phyloP scores from a whole-genome alignment of 2,329 filamentous ascomycete genomes.

The Ascochyta pisi region DNA sequence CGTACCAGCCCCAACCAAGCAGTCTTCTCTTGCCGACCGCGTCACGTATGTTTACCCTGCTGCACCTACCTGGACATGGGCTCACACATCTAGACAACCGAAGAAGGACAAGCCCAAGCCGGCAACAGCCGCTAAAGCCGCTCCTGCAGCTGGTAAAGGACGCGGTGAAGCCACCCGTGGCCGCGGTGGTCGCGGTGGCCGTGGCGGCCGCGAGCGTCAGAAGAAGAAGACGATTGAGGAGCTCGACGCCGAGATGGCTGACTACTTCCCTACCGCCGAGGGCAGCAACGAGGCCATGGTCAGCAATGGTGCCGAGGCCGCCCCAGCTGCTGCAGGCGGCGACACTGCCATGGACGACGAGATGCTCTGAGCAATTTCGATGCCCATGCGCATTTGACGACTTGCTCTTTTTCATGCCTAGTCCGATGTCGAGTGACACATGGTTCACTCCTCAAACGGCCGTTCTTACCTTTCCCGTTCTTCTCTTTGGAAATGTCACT shows the following conservation, averaged over 20 bases:
- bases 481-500: constrained; percentile 24
- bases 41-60: constrained; percentile 67
- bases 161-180: constrained; percentile 51
- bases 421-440: constrained; percentile 12
- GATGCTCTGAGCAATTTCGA: constrained; percentile 39
- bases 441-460: constrained; percentile 19
- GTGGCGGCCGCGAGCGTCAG: constrained; percentile 58
- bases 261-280: constrained; percentile 75
- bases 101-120: constrained; percentile 71
- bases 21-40: constrained; percentile 77
- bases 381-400: constrained; percentile 3
- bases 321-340: constrained; percentile 49
- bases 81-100: constrained; percentile 60
- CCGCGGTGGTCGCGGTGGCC: constrained; percentile 57
- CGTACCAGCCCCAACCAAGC: constrained; percentile 72
- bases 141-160: constrained; percentile 53
- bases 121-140: constrained; percentile 75
- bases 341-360: constrained; percentile 52
- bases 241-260: constrained; percentile 95
- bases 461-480: constrained; percentile 18
- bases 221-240: constrained; percentile 96
- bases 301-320: constrained; percentile 53
- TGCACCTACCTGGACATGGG: background rate
- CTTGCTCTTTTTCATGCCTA: constrained; percentile 11
- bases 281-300: constrained; percentile 55